These are phyloP conservation scores for Xerophyta viscosa DNA, from an alignment of 106 monocot species.

Conservation along the genomic window DNA sequence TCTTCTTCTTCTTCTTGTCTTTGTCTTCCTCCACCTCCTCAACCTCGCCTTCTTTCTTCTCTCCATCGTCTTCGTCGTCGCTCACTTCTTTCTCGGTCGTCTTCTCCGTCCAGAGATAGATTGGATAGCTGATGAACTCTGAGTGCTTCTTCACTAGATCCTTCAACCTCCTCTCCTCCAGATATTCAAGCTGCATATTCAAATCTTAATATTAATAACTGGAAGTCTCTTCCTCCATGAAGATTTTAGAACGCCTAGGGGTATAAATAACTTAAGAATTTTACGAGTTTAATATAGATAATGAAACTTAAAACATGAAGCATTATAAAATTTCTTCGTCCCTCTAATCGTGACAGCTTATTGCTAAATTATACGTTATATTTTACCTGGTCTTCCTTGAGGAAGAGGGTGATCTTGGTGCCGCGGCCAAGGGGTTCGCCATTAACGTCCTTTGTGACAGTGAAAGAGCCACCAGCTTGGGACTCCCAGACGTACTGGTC, in stretches of 20 bases:
- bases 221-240: no score
- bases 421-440: constrained; percentile 62
- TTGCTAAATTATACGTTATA: no score
- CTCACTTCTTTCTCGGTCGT: constrained; percentile 74
- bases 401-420: constrained; percentile 70
- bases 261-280: no score
- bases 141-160: constrained; percentile 84
- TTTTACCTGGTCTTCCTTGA: constrained; percentile 79
- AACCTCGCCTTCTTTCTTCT: constrained; percentile 65
- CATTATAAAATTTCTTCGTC: no score
- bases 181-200: constrained; percentile 45
- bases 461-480: constrained; percentile 71
- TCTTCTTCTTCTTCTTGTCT: constrained; percentile 79
- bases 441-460: constrained; percentile 52
- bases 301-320: no score
- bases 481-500: constrained; percentile 86
- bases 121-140: constrained; percentile 81
- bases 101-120: constrained; percentile 70
- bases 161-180: constrained; percentile 69
- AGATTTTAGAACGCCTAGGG: no score
- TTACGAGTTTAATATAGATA: no score
- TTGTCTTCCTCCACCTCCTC: constrained; percentile 80
- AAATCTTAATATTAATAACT: no score
- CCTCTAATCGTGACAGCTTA: no score
- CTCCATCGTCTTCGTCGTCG: constrained; percentile 78